Conservation (phyloP, 352 stramenopile species). For the Phytophthora pistaciae region DNA sequence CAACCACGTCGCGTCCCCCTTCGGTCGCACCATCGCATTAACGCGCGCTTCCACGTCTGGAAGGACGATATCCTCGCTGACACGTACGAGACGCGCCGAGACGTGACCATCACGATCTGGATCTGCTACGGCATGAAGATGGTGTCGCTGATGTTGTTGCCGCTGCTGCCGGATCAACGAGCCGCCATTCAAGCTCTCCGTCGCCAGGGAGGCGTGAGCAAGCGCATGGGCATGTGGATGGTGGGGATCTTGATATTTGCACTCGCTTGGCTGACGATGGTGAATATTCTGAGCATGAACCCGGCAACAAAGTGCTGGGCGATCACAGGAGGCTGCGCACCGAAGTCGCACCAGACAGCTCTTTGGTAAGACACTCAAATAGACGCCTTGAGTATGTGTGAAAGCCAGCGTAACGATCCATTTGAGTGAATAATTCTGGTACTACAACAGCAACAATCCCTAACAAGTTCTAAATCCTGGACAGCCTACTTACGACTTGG, state of each 20-base stretch:
- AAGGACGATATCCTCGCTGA: constrained; percentile 61
- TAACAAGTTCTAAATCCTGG: not conserved
- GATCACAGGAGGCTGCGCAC: constrained; percentile 67
- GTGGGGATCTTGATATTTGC: constrained; percentile 44
- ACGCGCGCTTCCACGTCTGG: constrained; percentile 61
- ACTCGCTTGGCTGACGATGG: constrained; percentile 50
- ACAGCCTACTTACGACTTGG: constrained; percentile 1
- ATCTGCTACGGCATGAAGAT: constrained; percentile 67
- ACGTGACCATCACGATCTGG: constrained; percentile 67
- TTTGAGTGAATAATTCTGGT: not conserved
- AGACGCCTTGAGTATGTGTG: no score
- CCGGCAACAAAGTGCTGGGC: constrained; percentile 67
- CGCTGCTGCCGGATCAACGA: constrained; percentile 56
- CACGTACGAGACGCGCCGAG: constrained; percentile 52
- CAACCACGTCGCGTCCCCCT: constrained; percentile 55
- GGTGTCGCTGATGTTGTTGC: constrained; percentile 53
- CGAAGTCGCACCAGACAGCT: constrained; percentile 13
- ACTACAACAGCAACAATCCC: not conserved
- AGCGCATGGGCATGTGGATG: constrained; percentile 42
- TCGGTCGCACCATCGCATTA: constrained; percentile 57
- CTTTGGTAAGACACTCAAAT: not conserved
- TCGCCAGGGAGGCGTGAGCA: constrained; percentile 50
- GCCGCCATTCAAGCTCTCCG: constrained; percentile 42
- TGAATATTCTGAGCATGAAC: constrained; percentile 69
- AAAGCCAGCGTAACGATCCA: not conserved